phyloP scores from a whole-genome alignment of 2,329 filamentous ascomycete genomes.

The Penicillium decumbens region DNA sequence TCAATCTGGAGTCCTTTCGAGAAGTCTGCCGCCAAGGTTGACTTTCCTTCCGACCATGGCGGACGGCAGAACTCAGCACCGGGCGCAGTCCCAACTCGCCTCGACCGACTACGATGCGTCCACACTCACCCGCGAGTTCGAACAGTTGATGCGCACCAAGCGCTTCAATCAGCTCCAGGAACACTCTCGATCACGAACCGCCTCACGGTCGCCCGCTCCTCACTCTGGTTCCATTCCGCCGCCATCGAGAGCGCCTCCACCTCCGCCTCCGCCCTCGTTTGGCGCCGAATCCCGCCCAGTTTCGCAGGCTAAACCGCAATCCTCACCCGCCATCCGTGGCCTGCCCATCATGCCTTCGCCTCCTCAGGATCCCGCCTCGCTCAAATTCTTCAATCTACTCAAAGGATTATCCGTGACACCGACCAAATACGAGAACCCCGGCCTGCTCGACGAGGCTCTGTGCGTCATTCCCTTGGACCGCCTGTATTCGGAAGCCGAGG shows the following conservation, averaged over 20 bases:
- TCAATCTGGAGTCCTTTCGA: constrained; percentile 26
- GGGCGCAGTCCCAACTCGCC: constrained; percentile 21
- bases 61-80: constrained; percentile 33
- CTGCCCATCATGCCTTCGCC: constrained; percentile 69
- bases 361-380: constrained; percentile 65
- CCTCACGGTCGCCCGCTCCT: constrained; percentile 55
- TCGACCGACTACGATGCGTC: constrained; percentile 62
- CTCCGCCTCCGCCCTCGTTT: constrained; percentile 34
- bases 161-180: constrained; percentile 78
- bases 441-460: constrained; percentile 85
- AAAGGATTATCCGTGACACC: constrained; percentile 83
- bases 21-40: constrained; percentile 26
- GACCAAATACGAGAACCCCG: constrained; percentile 93
- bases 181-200: constrained; percentile 54
- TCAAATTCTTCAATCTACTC: constrained; percentile 76
- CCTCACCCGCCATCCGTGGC: constrained; percentile 44
- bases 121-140: constrained; percentile 77
- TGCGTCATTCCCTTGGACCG: constrained; percentile 80
- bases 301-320: constrained; percentile 34
- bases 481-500: constrained; percentile 90
- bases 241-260: constrained; percentile 35
- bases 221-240: constrained; percentile 29
- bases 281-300: constrained; percentile 37
- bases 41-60: constrained; percentile 33
- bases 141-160: constrained; percentile 78